Conservation (phyloP, 495 filamentous ascomycete species). For the Penicillium alfredii region DNA sequence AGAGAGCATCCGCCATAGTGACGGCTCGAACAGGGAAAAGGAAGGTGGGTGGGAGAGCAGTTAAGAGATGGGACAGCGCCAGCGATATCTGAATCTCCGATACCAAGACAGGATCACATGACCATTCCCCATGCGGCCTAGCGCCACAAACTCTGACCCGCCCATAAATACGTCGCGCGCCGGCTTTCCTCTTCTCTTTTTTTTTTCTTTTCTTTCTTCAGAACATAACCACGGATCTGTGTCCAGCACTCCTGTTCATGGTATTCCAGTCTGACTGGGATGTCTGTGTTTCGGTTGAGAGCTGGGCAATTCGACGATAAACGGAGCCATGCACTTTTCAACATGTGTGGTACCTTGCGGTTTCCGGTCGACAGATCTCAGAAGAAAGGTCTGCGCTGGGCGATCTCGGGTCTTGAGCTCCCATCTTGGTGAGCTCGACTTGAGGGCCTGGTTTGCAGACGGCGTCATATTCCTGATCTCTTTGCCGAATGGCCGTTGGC, state of each 20-base stretch:
- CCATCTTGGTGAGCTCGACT: conserved; percentile 63
- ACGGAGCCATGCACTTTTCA: conserved; percentile 66
- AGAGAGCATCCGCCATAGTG: conserved; percentile 71
- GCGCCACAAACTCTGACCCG: conserved; percentile 18
- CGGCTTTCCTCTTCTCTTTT: conserved; percentile 20
- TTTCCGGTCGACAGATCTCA: conserved; percentile 93
- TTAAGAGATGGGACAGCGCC: background rate
- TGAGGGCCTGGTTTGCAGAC: conserved; percentile 48
- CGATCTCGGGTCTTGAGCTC: conserved; percentile 58
- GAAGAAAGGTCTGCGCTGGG: conserved; percentile 53
- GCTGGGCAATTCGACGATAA: conserved; percentile 75
- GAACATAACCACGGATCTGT: conserved; percentile 66
- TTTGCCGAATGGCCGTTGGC: conserved; percentile 76
- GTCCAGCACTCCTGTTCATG: conserved; percentile 64
- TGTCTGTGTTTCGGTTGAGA: conserved; percentile 63
- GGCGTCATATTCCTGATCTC: conserved; percentile 83
- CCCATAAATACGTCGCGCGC: conserved; percentile 33
- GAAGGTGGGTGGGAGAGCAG: background rate
- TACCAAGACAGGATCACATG: conserved; percentile 12
- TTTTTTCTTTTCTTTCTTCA: conserved; percentile 44
- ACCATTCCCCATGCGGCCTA: conserved; percentile 11
- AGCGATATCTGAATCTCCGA: conserved; percentile 5
- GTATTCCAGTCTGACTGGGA: conserved; percentile 33
- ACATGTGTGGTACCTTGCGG: conserved; percentile 62
- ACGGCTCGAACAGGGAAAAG: background rate